phyloP scores from a whole-genome alignment of 305 asterid species.

The Coffea humblotiana region DNA sequence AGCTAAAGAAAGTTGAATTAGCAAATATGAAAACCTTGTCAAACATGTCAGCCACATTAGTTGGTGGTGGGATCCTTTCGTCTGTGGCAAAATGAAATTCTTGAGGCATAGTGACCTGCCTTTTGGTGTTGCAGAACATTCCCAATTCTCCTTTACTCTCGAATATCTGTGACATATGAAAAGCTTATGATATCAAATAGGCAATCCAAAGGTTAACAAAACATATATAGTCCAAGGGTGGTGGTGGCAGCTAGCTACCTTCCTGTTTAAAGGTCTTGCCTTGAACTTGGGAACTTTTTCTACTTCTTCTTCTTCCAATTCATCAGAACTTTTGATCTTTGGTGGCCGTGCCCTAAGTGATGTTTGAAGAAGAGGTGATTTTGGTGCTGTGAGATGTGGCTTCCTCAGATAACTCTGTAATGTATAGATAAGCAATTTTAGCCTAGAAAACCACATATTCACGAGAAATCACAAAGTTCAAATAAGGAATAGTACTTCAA shows the following conservation, averaged over 20 bases:
- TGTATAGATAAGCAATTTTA: not conserved
- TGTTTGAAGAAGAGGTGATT: conserved; percentile 80
- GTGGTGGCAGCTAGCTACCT: conserved; percentile 38
- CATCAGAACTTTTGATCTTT: conserved; percentile 63
- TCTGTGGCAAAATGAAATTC: conserved; percentile 88
- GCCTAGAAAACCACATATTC: not conserved
- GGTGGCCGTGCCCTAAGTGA: conserved; percentile 84
- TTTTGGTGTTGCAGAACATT: conserved; percentile 69
- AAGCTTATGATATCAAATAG: conserved; percentile 7
- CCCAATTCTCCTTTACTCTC: conserved; percentile 96
- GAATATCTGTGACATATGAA: conserved; percentile 53
- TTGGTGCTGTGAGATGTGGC: conserved; percentile 78
- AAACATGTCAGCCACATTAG: conserved; percentile 62
- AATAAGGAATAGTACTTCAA: conserved; percentile 19
- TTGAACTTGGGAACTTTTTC: conserved; percentile 76
- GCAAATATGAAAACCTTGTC: conserved; percentile 53
- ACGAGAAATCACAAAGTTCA: not conserved
- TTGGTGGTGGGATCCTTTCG: conserved; percentile 78
- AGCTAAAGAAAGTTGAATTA: not conserved
- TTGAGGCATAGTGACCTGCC: conserved; percentile 72
- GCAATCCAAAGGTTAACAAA: not conserved
- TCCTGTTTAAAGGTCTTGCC: conserved; percentile 89
- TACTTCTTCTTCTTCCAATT: conserved; percentile 69
- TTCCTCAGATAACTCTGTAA: conserved; percentile 69
- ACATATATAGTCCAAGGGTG: not conserved